A percentile compares a stretch with the other conserved stretches of the same genome.
phyloP scores from a whole-genome alignment of 345 rosid genomes.

The Eucalyptus paniculata region DNA sequence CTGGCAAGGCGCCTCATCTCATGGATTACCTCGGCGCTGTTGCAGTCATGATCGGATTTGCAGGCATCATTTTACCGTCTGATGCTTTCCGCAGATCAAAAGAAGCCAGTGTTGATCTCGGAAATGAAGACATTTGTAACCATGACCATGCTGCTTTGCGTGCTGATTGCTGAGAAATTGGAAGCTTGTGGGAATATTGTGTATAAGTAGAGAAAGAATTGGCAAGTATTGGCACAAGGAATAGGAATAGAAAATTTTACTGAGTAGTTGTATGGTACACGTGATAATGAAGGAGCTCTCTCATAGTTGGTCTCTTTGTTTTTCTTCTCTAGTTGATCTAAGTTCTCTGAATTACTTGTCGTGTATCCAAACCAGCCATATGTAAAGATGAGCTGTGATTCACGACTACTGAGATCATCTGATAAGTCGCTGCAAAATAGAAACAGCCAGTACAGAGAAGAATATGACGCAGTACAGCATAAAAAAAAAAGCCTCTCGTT shows the following conservation, averaged over 20 bases:
- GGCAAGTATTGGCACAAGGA: not conserved
- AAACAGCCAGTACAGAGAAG: not conserved
- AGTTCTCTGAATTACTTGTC: not conserved
- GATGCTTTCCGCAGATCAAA: constrained; percentile 28
- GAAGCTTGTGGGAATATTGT: not conserved
- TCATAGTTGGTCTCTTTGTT: not conserved
- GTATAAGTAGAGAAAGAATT: not conserved
- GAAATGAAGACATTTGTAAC: constrained; percentile 6
- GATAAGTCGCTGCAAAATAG: not conserved
- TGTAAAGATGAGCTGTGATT: not conserved
- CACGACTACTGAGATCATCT: not conserved
- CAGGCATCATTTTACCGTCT: constrained; percentile 70
- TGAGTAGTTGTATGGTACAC: not conserved
- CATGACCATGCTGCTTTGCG: not conserved
- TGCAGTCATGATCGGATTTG: constrained; percentile 84
- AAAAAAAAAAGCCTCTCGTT: not conserved
- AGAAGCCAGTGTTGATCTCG: constrained; percentile 24
- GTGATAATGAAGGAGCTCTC: not conserved
- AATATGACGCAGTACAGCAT: not conserved
- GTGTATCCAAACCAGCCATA: not conserved
- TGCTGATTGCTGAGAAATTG: not conserved
- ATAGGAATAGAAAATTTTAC: not conserved
- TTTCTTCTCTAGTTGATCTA: not conserved
- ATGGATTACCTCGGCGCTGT: constrained; percentile 68
- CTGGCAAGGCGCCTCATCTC: constrained; percentile 55